Conservation (phyloP, 805 yeast genomes). For the Ogataea wickerhamii region DNA sequence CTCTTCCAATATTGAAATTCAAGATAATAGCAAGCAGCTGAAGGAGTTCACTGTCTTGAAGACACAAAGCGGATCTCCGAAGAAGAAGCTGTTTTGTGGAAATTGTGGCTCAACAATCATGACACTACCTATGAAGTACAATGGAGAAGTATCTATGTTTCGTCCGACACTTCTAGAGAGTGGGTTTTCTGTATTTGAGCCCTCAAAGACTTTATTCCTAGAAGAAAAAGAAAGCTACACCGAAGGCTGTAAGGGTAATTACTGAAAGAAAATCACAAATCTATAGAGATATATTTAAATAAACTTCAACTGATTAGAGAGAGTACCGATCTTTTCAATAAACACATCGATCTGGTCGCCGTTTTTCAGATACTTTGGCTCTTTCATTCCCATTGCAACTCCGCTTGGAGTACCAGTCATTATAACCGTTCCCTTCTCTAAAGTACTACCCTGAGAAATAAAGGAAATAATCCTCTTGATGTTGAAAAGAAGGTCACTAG, state of each 20-base stretch:
- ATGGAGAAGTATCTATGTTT: constrained; percentile 1
- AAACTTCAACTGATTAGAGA: constrained; percentile 33
- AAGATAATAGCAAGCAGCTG: background rate
- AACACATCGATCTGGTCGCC: constrained; percentile 43
- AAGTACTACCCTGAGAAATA: constrained; percentile 48
- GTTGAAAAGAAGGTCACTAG: constrained; percentile 47
- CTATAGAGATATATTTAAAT: background rate
- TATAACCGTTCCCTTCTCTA: constrained; percentile 51
- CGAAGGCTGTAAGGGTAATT: background rate
- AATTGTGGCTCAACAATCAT: constrained; percentile 5
- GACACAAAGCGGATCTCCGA: constrained; percentile 5
- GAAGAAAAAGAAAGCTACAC: constrained; percentile 1
- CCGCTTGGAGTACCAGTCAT: constrained; percentile 59
- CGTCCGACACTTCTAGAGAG: constrained; percentile 2
- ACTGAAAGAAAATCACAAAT: background rate
- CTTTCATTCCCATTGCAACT: constrained; percentile 41
- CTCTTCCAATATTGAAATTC: background rate
- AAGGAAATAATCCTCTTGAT: constrained; percentile 43
- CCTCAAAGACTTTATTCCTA: constrained; percentile 1
- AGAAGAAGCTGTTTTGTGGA: constrained; percentile 6
- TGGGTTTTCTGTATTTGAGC: constrained; percentile 1
- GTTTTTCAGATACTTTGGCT: constrained; percentile 39
- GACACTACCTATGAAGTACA: constrained; percentile 1
- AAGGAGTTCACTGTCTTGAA: constrained; percentile 2
- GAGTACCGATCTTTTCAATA: constrained; percentile 41